Conservation (phyloP, 2,329 filamentous ascomycete genomes). For the Ceratocystis diversiconidia region DNA sequence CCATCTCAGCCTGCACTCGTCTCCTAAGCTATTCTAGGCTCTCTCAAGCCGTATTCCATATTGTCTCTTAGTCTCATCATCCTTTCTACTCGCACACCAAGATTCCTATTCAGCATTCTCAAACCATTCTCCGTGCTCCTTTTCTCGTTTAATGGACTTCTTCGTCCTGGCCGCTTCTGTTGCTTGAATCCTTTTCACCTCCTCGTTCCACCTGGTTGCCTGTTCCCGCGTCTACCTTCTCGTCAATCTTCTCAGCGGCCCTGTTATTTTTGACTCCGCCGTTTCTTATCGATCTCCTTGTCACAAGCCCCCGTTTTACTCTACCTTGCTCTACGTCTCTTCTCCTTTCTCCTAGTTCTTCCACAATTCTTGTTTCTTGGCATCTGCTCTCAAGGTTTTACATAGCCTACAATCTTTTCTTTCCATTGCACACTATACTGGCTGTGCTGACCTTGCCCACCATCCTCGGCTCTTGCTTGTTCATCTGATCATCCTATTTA, state of each 20-base stretch:
- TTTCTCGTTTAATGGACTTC: neutral
- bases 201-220: neutral
- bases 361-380: constrained; percentile 6
- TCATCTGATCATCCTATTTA: neutral
- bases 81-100: neutral
- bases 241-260: neutral
- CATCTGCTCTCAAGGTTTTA: neutral
- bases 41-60: neutral
- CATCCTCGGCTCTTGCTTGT: neutral
- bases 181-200: neutral
- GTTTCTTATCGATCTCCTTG: constrained; percentile 7
- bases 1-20: neutral
- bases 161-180: neutral
- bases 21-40: neutral
- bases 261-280: constrained; percentile 3
- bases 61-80: neutral
- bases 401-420: neutral
- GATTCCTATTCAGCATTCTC: neutral
- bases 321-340: neutral
- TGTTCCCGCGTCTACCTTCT: neutral
- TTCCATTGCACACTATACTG: neutral
- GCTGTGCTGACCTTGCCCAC: neutral
- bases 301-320: constrained; percentile 6
- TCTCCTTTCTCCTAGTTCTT: constrained; percentile 9
- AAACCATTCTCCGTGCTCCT: constrained; percentile 1